Evolutionary conservation across 805 yeast species (phyloP).

Genomic region (Zygotorulaspora florentina): DNA sequence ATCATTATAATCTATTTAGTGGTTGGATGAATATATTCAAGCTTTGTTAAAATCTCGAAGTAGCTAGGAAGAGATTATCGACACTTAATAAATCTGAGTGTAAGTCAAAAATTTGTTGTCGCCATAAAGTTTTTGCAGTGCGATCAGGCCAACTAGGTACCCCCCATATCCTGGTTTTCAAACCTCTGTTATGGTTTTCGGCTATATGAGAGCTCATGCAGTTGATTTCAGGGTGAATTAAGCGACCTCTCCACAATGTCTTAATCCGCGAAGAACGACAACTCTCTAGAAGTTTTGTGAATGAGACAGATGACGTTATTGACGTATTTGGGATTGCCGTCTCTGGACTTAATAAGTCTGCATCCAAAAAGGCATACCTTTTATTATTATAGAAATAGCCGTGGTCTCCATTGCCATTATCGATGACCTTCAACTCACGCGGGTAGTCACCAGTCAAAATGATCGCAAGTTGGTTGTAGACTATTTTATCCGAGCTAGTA

Average conservation of each 20-base stretch:
- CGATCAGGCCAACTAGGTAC: constrained; percentile 61
- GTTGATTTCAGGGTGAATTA: constrained; percentile 12
- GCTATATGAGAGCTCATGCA: constrained; percentile 29
- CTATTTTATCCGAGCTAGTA: constrained; percentile 30
- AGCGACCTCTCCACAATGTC: constrained; percentile 10
- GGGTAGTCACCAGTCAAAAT: constrained; percentile 68
- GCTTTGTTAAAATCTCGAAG: constrained; percentile 6
- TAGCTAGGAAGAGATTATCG: constrained; percentile 50
- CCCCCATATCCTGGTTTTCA: constrained; percentile 67
- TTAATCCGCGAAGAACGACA: constrained; percentile 15
- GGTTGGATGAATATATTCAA: neutral
- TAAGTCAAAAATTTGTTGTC: constrained; percentile 39
- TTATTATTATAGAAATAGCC: constrained; percentile 24
- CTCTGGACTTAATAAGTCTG: constrained; percentile 31
- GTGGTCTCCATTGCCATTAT: constrained; percentile 7
- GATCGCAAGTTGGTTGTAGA: constrained; percentile 55
- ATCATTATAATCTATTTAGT: neutral
- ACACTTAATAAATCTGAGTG: constrained; percentile 60
- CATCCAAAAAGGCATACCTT: constrained; percentile 43
- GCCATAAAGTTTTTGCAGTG: constrained; percentile 45
- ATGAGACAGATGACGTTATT: constrained; percentile 43
- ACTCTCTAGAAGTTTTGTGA: constrained; percentile 23
- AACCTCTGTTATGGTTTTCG: constrained; percentile 46
- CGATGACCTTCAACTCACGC: constrained; percentile 11
- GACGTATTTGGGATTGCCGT: constrained; percentile 9